These are phyloP conservation scores for Crithidia fasciculata DNA, from an alignment of 208 protist species.

Conservation along the genomic window DNA sequence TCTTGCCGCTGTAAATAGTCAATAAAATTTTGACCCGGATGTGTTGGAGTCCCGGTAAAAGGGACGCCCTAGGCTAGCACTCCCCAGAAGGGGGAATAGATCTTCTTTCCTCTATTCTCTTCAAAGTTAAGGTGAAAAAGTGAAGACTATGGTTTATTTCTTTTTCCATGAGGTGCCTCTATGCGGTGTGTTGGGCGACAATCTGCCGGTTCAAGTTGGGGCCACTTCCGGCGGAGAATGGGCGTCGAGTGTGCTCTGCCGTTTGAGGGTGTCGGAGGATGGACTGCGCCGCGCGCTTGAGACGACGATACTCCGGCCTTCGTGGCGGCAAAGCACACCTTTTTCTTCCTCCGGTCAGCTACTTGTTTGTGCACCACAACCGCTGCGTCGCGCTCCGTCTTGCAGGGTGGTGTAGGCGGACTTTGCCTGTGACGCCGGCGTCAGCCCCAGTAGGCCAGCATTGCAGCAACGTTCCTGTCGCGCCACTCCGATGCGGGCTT, in stretches of 20 bases:
- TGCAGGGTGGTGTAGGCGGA: constrained; percentile 40
- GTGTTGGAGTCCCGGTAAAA: constrained; percentile 1
- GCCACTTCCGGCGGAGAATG: constrained; percentile 25
- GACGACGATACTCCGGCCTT: constrained; percentile 8
- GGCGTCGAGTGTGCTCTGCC: constrained; percentile 15
- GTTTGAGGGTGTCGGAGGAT: constrained; percentile 27
- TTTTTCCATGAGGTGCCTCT: background rate
- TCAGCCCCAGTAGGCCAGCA: constrained; percentile 51
- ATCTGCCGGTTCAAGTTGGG: constrained; percentile 29
- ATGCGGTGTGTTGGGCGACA: background rate
- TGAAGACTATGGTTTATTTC: background rate
- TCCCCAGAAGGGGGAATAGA: too few species aligned
- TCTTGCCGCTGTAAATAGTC: constrained; percentile 13
- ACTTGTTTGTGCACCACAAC: constrained; percentile 25
- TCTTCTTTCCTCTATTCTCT: background rate
- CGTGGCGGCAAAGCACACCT: constrained; percentile 23
- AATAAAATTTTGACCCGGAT: constrained; percentile 4
- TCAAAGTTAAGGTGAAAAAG: background rate
- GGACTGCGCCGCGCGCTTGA: constrained; percentile 22
- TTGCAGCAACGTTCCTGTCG: constrained; percentile 36
- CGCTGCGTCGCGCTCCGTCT: constrained; percentile 24
- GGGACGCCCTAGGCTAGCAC: background rate
- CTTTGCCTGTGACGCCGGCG: constrained; percentile 25
- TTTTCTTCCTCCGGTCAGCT: constrained; percentile 34
- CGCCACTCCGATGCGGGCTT: constrained; percentile 44